Base-by-base conservation (phyloP, 768 basidiomycete species). In the Suillus sp. region DNA sequence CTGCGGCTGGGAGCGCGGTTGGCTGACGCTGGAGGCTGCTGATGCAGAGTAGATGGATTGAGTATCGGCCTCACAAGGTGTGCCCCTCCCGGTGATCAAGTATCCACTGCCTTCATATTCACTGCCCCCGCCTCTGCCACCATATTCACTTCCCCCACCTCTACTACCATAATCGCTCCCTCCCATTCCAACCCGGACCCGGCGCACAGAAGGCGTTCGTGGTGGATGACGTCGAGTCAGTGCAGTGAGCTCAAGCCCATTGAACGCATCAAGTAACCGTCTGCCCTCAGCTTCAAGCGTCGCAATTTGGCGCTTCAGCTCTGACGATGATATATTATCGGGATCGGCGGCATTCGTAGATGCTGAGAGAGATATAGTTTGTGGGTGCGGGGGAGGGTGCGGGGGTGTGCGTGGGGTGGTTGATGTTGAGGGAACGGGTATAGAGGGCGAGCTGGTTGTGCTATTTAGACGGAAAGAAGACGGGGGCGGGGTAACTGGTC, bases 261-360 rank as follows among this genome's bases (percentile, higher is more conserved):
- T 90, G 73, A 93, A 93, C 3, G 91, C 90, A 69, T 93, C 91
- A 75, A 92, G 82, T 53, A 93, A 74, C 56, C 88, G 80, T 65
- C 82, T 81, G 7, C 84, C 86, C 71, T 93, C 91, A 37, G 86
- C 86, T 71, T 92, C 90, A 48, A 93, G 84, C 7, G 80, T 74
- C 63, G 82, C 77, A 48, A 93, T 89, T 68, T 92, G 88, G 43
- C 82, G 85, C 60, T 93, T 86, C 43, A 88, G 82, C 65, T 83
- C 79, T 63, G 84, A 81, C n/a, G 88, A 83, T 63, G 84, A 82
- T 62, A 86, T 74, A 59, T 78, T 80, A 2, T 87, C 84, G 57
- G 88, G 86, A 62, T 86, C 85, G 45, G 58, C 83, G 77, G 53
- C 83, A 69, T 66, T 80, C 77, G 68, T 66, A 50, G 51, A 67